These are phyloP conservation scores for Sequoiadendron giganteum DNA, from an alignment of 75 land plant species.

Conservation along the genomic window DNA sequence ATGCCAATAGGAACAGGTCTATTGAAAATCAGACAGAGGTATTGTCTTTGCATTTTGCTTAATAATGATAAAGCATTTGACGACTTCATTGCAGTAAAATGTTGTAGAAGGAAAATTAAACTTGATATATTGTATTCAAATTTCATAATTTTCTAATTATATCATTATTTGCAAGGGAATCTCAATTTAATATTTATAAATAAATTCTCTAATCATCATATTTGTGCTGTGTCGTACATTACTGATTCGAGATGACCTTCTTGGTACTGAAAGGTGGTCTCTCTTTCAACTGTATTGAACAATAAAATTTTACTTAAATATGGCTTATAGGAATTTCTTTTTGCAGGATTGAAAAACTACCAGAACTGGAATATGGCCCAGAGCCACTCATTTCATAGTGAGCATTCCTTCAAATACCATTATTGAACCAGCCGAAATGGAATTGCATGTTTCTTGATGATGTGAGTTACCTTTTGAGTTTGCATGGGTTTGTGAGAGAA, in stretches of 20 bases:
- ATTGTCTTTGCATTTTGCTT: conserved; percentile 10
- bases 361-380: conserved; percentile 33
- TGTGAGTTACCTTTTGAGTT: neutral
- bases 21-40: conserved; percentile 85
- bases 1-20: conserved; percentile 93
- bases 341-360: conserved; percentile 41
- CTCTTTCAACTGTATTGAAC: neutral
- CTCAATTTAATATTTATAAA: neutral
- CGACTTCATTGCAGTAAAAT: neutral
- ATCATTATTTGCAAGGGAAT: neutral
- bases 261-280: neutral
- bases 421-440: neutral
- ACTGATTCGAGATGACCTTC: neutral
- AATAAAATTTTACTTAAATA: neutral
- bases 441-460: neutral
- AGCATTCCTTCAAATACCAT: neutral
- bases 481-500: neutral
- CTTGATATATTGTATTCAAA: neutral
- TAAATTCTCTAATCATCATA: neutral
- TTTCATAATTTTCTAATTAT: neutral
- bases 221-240: neutral
- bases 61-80: neutral
- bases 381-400: conserved; percentile 23
- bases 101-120: neutral
- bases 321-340: neutral